Evolutionary conservation across 2,329 filamentous ascomycete species (phyloP).

Genomic region (Neoarthrinium moseri): DNA sequence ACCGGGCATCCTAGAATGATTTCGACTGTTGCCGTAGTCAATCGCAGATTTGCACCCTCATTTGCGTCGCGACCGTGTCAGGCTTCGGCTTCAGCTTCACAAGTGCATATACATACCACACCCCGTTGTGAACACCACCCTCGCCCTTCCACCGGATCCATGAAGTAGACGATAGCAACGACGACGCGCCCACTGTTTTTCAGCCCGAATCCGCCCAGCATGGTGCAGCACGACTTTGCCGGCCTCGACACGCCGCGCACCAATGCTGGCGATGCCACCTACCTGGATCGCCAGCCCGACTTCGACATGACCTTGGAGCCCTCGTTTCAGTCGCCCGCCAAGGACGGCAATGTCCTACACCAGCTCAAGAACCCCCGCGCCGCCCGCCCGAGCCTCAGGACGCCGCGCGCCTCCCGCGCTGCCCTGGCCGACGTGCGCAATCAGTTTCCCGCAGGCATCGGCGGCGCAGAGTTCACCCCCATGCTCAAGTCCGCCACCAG

Average conservation of each 20-base stretch:
- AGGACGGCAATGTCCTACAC: slow-evolving; percentile 73
- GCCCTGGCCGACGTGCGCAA: slow-evolving; percentile 72
- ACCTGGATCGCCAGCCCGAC: slow-evolving; percentile 66
- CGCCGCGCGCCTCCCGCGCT: slow-evolving; percentile 68
- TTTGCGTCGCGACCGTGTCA: too few species aligned
- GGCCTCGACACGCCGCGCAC: slow-evolving; percentile 84
- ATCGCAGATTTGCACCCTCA: not conserved
- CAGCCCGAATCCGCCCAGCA: slow-evolving; percentile 33
- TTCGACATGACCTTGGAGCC: slow-evolving; percentile 85
- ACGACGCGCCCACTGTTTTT: not conserved
- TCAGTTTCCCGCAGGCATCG: slow-evolving; percentile 58
- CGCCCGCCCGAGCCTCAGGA: slow-evolving; percentile 60
- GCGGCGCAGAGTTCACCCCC: slow-evolving; percentile 85
- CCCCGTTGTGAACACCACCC: too few species aligned
- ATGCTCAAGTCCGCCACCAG: slow-evolving; percentile 78
- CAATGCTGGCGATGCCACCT: slow-evolving; percentile 80
- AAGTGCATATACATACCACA: too few species aligned
- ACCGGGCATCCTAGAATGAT: too few species aligned
- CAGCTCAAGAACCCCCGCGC: slow-evolving; percentile 68
- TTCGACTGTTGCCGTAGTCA: too few species aligned
- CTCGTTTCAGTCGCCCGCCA: slow-evolving; percentile 79
- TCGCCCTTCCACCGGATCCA: too few species aligned
- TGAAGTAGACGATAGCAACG: slow-evolving; percentile 8
- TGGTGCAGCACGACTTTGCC: slow-evolving; percentile 63
- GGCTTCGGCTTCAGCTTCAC: too few species aligned